A percentile compares a stretch with the other conserved stretches of the same genome.
Evolutionary conservation across 208 protist genomes (phyloP).

Genomic region (Wallacemonas rigidus): DNA sequence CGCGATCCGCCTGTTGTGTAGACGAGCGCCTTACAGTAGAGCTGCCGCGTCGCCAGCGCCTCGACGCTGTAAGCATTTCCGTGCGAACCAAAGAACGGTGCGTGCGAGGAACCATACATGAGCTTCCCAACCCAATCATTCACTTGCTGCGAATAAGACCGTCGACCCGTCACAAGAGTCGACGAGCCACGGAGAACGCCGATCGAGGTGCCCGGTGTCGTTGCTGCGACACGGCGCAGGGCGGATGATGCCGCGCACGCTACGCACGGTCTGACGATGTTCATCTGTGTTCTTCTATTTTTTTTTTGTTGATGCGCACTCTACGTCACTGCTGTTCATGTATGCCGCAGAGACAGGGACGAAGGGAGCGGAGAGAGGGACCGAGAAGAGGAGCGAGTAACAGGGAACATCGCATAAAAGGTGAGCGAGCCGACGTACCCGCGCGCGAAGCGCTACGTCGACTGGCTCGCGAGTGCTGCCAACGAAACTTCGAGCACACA

Average conservation of each 20-base stretch:
- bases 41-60: conserved; percentile 47
- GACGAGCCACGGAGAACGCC: background rate
- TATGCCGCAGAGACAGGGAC: no score
- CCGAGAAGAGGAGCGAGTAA: no score
- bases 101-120: conserved; percentile 50
- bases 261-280: no score
- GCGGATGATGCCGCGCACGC: no score
- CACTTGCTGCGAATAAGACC: conserved; percentile 34
- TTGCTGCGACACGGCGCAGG: background rate
- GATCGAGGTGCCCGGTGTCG: background rate
- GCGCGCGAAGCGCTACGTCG: no score
- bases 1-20: conserved; percentile 66
- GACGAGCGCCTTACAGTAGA: conserved; percentile 86
- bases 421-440: no score
- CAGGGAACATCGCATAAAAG: no score
- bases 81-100: conserved; percentile 54
- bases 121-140: conserved; percentile 49
- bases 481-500: no score
- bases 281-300: conserved; percentile 7
- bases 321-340: no score
- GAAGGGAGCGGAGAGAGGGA: no score
- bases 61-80: conserved; percentile 32
- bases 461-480: no score
- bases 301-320: background rate
- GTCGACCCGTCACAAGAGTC: background rate